Percentiles rank a stretch among this genome's conserved stretches.
phyloP scores from a whole-genome alignment of 257 asterid species.

The Solanum piurae region DNA sequence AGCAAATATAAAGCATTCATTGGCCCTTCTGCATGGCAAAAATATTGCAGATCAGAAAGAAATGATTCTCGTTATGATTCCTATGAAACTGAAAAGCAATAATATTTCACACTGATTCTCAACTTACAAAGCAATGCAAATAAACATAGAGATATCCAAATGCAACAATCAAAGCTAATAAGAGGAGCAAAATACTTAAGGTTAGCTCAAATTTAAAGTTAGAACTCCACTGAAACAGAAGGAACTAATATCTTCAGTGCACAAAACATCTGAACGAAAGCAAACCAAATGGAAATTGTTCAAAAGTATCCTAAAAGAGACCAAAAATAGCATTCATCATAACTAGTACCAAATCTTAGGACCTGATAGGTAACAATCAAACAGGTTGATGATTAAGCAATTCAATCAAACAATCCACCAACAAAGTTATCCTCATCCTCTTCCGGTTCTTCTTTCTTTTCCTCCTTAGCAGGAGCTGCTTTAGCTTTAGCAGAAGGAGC shows the following conservation, averaged over 20 bases:
- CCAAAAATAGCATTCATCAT: neutral
- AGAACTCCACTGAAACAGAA: neutral
- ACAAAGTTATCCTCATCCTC: slow-evolving; percentile 14
- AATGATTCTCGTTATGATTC: neutral
- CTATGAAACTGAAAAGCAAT: neutral
- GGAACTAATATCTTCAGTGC: neutral
- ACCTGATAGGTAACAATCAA: neutral
- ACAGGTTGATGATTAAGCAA: neutral
- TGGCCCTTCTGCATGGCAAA: neutral
- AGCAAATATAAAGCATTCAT: neutral
- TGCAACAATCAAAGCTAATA: neutral
- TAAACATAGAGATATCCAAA: neutral
- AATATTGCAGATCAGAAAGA: neutral
- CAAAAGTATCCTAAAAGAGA: neutral
- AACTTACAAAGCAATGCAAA: neutral
- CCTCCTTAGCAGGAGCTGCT: slow-evolving; percentile 6
- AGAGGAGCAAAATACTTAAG: neutral
- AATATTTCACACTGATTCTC: neutral
- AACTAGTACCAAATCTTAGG: neutral
- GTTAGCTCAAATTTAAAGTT: neutral
- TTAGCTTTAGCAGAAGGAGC: neutral
- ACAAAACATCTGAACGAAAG: neutral
- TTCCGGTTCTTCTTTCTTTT: slow-evolving; percentile 22
- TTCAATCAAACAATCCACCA: slow-evolving; percentile 14
- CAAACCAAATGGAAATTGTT: neutral